A percentile compares a stretch with the other conserved stretches of the same genome.
phyloP scores from a whole-genome alignment of 768 basidiomycete genomes.

The Macrolepiota albuminosa region DNA sequence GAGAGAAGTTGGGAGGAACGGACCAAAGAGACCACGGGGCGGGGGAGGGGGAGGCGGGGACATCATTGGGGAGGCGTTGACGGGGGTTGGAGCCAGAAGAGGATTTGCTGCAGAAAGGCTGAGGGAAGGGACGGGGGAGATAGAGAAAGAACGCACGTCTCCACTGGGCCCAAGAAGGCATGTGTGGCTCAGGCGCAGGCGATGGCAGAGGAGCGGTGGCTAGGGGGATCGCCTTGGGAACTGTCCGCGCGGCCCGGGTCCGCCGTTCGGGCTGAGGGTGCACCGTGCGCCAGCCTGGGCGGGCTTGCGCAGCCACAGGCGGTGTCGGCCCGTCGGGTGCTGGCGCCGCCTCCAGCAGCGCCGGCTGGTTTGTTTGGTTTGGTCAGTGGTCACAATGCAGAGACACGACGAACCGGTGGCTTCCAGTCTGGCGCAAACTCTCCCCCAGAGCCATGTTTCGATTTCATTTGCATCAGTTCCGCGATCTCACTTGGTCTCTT shows the following conservation, averaged over 20 bases:
- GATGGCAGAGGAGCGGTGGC: slow-evolving; percentile 24
- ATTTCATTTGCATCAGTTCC: slow-evolving; percentile 76
- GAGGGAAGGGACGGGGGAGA: neutral
- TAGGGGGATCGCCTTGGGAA: neutral
- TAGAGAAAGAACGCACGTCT: slow-evolving; percentile 1
- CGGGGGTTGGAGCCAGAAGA: slow-evolving; percentile 11
- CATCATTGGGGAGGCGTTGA: neutral
- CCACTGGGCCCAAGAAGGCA: slow-evolving; percentile 73
- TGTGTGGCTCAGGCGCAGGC: slow-evolving; percentile 36
- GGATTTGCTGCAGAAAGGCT: slow-evolving; percentile 8
- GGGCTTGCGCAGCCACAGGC: slow-evolving; percentile 46
- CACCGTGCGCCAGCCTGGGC: slow-evolving; percentile 75
- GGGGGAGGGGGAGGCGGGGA: slow-evolving; percentile 4
- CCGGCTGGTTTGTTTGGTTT: neutral
- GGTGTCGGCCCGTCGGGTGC: slow-evolving; percentile 18
- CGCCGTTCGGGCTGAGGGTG: slow-evolving; percentile 58
- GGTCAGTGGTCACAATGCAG: neutral
- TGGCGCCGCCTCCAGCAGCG: slow-evolving; percentile 29
- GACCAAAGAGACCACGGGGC: slow-evolving; percentile 5
- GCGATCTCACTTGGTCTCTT: slow-evolving; percentile 67
- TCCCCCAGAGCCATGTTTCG: slow-evolving; percentile 79
- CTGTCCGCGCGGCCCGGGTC: neutral
- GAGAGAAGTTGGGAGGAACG: neutral
- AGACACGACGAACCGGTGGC: slow-evolving; percentile 40
- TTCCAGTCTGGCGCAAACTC: slow-evolving; percentile 76